Evolutionary conservation across 192 early-diverging fungal species (phyloP).

Genomic region (Coemansia sp.): DNA sequence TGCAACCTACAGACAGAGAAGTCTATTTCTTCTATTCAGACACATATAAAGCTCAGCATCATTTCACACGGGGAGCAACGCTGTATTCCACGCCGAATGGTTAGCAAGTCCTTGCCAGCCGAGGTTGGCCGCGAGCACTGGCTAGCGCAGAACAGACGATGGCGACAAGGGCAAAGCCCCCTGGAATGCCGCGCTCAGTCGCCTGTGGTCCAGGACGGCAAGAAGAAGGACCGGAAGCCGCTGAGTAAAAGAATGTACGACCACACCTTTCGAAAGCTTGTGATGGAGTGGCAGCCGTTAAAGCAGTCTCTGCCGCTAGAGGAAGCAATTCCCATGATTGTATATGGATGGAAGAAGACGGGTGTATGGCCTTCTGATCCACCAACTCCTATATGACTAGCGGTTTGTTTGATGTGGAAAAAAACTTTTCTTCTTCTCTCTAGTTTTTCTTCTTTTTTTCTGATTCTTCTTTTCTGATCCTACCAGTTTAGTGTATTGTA

Average conservation of each 20-base stretch:
- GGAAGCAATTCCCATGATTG: constrained; percentile 35
- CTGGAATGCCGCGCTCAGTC: background rate
- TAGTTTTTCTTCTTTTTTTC: background rate
- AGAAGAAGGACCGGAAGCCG: constrained; percentile 6
- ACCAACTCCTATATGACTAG: background rate
- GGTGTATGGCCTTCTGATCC: constrained; percentile 42
- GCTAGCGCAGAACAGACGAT: constrained; percentile 32
- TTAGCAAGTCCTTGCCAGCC: background rate
- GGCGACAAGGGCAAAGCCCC: constrained; percentile 14
- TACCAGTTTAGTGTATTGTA: background rate
- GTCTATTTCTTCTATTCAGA: too few species aligned
- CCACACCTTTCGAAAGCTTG: constrained; percentile 28
- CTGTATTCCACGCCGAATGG: background rate
- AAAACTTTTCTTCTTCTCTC: background rate
- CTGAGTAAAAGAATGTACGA: constrained; percentile 24
- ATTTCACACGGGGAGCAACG: background rate
- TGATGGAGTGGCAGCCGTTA: constrained; percentile 26
- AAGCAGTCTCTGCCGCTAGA: constrained; percentile 34
- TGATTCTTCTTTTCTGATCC: constrained; percentile 2
- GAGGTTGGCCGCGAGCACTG: constrained; percentile 28
- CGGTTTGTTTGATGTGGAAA: too few species aligned
- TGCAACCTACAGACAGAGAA: background rate
- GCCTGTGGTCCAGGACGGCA: background rate
- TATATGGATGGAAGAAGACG: constrained; percentile 39
- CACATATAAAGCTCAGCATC: background rate